These are phyloP conservation scores for Fusarium sulawesiense DNA, from an alignment of 2,329 filamentous ascomycete species.

Conservation along the genomic window DNA sequence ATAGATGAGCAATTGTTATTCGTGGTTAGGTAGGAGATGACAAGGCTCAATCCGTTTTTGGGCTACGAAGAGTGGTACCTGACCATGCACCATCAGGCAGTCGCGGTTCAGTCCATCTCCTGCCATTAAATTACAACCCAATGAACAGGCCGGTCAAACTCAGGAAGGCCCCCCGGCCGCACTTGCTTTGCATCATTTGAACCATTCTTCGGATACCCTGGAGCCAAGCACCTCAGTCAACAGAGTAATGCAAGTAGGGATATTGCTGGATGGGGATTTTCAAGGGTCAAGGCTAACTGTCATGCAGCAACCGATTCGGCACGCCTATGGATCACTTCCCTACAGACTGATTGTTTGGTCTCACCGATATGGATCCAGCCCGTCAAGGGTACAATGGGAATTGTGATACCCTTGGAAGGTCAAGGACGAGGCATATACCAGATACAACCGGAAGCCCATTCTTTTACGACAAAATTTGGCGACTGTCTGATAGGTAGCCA, in stretches of 20 bases:
- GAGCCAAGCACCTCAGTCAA: background rate
- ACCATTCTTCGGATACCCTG: background rate
- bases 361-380: constrained; percentile 2
- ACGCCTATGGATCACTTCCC: background rate
- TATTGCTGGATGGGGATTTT: background rate
- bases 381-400: background rate
- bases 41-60: background rate
- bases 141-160: background rate
- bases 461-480: background rate
- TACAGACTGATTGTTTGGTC: background rate
- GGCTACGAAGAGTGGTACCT: background rate
- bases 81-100: background rate
- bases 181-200: background rate
- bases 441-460: background rate
- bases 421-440: constrained; percentile 7
- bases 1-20: background rate
- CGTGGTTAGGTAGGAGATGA: background rate
- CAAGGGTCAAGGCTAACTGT: background rate
- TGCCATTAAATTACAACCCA: background rate
- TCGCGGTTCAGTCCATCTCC: background rate
- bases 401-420: constrained; percentile 2
- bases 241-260: background rate
- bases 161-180: background rate
- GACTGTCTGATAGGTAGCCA: background rate
- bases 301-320: constrained; percentile 4